phyloP scores from a whole-genome alignment of 495 filamentous ascomycete species.

The Talaromyces proteolyticus region DNA sequence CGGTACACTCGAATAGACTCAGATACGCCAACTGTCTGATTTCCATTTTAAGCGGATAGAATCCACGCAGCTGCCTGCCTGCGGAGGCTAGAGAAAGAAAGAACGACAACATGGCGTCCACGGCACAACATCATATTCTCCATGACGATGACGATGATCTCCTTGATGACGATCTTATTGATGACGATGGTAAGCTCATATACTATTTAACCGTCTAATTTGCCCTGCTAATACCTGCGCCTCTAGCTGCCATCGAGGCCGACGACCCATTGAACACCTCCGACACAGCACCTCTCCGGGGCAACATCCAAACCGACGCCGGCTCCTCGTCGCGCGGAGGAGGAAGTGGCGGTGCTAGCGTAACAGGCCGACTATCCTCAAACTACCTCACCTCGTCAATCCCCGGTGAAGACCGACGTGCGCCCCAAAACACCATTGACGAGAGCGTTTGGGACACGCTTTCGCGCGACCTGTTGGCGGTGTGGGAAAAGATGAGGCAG shows the following conservation, averaged over 20 bases:
- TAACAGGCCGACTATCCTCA: conserved; percentile 36
- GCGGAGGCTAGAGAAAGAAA: not conserved
- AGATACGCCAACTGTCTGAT: too few relatives aligned
- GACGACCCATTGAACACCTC: conserved; percentile 79
- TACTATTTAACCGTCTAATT: not conserved
- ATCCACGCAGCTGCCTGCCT: not conserved
- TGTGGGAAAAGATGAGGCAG: conserved; percentile 97
- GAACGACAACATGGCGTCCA: not conserved
- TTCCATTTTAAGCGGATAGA: too few relatives aligned
- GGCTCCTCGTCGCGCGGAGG: conserved; percentile 12
- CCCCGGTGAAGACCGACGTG: conserved; percentile 89
- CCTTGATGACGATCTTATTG: conserved; percentile 85
- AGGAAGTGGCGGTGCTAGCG: conserved; percentile 36
- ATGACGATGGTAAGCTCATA: conserved; percentile 72
- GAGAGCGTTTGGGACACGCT: conserved; percentile 95
- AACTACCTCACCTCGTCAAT: conserved; percentile 82
- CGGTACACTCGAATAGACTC: not conserved
- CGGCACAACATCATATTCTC: conserved; percentile 20
- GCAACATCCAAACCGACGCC: conserved; percentile 60
- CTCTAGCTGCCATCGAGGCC: conserved; percentile 67
- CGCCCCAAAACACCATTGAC: conserved; percentile 90
- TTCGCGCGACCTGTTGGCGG: conserved; percentile 80
- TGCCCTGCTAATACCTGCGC: not conserved
- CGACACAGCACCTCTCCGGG: conserved; percentile 70
- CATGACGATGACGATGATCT: conserved; percentile 56